Conservation (phyloP, 148 eudicot species). For the Oxyria digyna region DNA sequence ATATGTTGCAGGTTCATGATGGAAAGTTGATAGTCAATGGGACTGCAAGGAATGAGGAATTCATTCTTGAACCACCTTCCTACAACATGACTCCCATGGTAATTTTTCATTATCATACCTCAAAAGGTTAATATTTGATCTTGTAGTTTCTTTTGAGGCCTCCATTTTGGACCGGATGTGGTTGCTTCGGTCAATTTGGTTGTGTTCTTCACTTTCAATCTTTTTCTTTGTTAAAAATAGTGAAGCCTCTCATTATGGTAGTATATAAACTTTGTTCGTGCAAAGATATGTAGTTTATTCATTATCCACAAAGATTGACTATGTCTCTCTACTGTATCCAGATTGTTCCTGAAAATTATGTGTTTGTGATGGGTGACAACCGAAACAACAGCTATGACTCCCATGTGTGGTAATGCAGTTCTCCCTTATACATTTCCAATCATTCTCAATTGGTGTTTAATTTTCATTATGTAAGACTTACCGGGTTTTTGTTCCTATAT, state of each 20-base stretch:
- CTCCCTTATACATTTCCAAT: not conserved
- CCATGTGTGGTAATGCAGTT: conserved; percentile 56
- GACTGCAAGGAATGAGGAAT: conserved; percentile 49
- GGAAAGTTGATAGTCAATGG: conserved; percentile 89
- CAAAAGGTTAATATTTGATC: not conserved
- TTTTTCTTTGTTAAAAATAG: not conserved
- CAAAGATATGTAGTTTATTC: not conserved
- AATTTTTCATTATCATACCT: conserved; percentile 7
- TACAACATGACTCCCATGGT: conserved; percentile 77
- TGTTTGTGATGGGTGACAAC: conserved; percentile 98
- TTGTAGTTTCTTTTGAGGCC: not conserved
- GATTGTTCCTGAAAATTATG: conserved; percentile 78
- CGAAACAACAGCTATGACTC: conserved; percentile 98
- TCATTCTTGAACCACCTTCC: conserved; percentile 58
- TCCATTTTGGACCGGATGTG: not conserved
- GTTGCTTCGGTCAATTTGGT: conserved; percentile 14
- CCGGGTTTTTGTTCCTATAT: not conserved
- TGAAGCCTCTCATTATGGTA: not conserved
- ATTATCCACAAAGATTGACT: not conserved
- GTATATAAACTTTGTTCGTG: not conserved
- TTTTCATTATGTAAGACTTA: not conserved
- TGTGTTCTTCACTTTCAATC: not conserved
- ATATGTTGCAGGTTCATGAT: conserved; percentile 48
- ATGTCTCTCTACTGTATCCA: conserved; percentile 15
- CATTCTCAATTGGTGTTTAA: not conserved